Evolutionary conservation across 768 basidiomycete genomes (phyloP).

Genomic region (Agrocybe praecox): DNA sequence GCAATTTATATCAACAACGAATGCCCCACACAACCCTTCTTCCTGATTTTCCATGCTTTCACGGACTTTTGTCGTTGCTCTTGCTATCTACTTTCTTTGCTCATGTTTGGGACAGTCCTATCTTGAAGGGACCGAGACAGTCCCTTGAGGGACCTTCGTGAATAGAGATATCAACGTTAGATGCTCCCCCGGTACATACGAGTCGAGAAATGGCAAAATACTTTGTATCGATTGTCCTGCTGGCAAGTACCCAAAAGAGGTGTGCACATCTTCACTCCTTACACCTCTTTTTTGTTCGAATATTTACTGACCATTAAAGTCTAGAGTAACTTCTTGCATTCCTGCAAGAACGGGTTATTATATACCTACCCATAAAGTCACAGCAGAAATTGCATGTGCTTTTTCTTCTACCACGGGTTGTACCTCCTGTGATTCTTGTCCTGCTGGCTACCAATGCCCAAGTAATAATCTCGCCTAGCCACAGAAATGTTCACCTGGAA

Average conservation of each 20-base stretch:
- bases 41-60: background rate
- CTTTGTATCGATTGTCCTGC: conserved; percentile 20
- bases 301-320: conserved; percentile 7
- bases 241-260: conserved; percentile 22
- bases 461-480: conserved; percentile 18
- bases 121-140: background rate
- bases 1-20: too few species aligned
- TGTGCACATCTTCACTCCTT: background rate
- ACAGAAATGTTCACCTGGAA: conserved; percentile 25
- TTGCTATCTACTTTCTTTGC: background rate
- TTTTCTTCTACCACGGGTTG: conserved; percentile 7
- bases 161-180: background rate
- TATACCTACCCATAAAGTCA: conserved; percentile 16
- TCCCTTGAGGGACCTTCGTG: background rate
- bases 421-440: conserved; percentile 14
- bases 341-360: conserved; percentile 23
- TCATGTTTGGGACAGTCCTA: background rate
- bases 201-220: conserved; percentile 14
- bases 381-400: conserved; percentile 16
- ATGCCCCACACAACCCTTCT: background rate
- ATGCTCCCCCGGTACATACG: conserved; percentile 23
- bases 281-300: background rate
- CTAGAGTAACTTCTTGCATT: conserved; percentile 13
- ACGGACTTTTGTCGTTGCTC: background rate
- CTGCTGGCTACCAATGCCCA: conserved; percentile 24